phyloP scores from a whole-genome alignment of 768 basidiomycete genomes.

The Macrocybe gigantea region DNA sequence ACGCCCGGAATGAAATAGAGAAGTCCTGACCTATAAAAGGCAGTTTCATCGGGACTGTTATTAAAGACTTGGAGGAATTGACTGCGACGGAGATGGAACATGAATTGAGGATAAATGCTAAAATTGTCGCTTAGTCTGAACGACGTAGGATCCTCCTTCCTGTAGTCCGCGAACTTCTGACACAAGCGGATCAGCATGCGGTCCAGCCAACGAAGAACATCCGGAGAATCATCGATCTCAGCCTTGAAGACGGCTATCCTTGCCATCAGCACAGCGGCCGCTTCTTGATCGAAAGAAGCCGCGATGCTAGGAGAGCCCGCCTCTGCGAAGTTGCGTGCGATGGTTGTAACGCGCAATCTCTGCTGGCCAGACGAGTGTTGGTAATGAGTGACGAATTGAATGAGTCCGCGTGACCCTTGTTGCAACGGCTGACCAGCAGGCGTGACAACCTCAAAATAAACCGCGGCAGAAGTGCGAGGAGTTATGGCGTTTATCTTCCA shows the following conservation, averaged over 20 bases:
- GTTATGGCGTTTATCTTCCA: constrained; percentile 95
- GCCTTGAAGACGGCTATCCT: constrained; percentile 99
- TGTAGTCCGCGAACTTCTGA: constrained; percentile 98
- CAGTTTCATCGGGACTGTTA: constrained; percentile 99
- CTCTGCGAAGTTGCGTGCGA: constrained; percentile 96
- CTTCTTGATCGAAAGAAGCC: constrained; percentile 95
- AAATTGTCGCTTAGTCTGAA: constrained; percentile 95
- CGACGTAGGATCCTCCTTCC: constrained; percentile 94
- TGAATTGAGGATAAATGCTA: constrained; percentile 99
- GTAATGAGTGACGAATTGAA: constrained; percentile 98
- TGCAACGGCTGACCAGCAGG: constrained; percentile 91
- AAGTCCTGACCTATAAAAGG: constrained; percentile 82
- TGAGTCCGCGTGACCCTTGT: constrained; percentile 86
- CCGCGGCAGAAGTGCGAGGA: constrained; percentile 81
- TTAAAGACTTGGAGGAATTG: constrained; percentile 99
- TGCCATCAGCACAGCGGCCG: constrained; percentile 96
- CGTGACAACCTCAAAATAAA: constrained; percentile 98
- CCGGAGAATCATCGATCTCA: constrained; percentile 96
- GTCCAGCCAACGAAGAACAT: constrained; percentile 95
- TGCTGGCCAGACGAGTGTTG: constrained; percentile 96
- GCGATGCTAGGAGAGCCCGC: constrained; percentile 93
- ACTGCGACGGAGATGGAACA: constrained; percentile 97
- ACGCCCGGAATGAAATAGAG: constrained; percentile 3
- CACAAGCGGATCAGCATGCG: constrained; percentile 97
- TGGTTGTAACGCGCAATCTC: constrained; percentile 94